Conservation (phyloP, 306 rosid species). For the Lathyrus oleraceus region DNA sequence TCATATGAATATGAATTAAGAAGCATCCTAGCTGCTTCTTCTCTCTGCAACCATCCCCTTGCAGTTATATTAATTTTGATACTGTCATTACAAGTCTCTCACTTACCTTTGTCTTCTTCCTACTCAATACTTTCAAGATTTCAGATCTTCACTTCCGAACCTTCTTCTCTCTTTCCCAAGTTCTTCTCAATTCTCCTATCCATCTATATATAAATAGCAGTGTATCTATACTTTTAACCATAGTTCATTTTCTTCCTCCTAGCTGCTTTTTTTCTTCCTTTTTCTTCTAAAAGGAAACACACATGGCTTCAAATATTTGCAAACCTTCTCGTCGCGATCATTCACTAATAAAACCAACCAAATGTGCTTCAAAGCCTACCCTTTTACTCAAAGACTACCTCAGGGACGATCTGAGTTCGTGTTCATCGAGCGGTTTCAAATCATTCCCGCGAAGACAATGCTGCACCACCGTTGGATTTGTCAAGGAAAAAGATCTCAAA, state of each 20-base stretch:
- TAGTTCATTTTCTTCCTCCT: neutral
- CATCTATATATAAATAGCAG: constrained; percentile 18
- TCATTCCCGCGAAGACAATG: constrained; percentile 76
- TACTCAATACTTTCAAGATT: constrained; percentile 19
- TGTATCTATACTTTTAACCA: neutral
- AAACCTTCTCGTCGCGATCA: constrained; percentile 13
- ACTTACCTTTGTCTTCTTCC: constrained; percentile 24
- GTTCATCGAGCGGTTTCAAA: constrained; percentile 80
- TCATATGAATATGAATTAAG: constrained; percentile 4
- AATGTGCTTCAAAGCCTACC: constrained; percentile 26
- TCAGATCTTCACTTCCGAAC: constrained; percentile 42
- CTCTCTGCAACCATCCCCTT: constrained; percentile 1
- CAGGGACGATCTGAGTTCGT: constrained; percentile 68
- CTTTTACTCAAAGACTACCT: constrained; percentile 71
- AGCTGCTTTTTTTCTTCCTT: neutral
- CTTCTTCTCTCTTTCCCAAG: constrained; percentile 34
- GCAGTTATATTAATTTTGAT: neutral
- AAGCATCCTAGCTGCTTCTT: constrained; percentile 51
- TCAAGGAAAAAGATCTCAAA: constrained; percentile 18
- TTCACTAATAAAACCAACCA: constrained; percentile 17
- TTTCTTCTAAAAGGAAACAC: neutral
- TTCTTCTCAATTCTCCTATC: neutral
- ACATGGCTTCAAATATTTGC: constrained; percentile 40
- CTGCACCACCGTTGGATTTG: constrained; percentile 50
- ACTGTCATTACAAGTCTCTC: constrained; percentile 3